A percentile compares a stretch with the other conserved stretches of the same genome.
Evolutionary conservation across 805 yeast genomes (phyloP).

Genomic region (Cyberlindnera saturnus): DNA sequence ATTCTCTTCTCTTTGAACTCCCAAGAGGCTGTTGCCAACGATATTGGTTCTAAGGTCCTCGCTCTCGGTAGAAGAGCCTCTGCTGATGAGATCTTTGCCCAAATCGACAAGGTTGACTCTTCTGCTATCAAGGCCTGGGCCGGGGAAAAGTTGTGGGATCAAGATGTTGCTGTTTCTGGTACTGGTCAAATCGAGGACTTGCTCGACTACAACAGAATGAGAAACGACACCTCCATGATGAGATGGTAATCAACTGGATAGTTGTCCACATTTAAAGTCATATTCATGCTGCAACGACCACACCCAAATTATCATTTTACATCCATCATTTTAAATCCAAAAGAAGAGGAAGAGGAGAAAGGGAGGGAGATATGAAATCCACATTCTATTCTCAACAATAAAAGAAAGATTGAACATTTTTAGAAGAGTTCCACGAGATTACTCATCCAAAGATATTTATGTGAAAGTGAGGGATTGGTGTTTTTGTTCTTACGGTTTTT

Average conservation of each 20-base stretch:
- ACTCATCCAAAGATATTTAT: slow-evolving; percentile 1
- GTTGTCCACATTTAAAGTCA: not conserved
- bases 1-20: slow-evolving; percentile 45
- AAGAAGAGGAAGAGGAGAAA: not conserved
- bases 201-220: slow-evolving; percentile 77
- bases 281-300: not conserved
- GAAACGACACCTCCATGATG: slow-evolving; percentile 87
- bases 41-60: slow-evolving; percentile 55
- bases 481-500: slow-evolving; percentile 2
- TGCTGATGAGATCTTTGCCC: slow-evolving; percentile 49
- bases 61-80: slow-evolving; percentile 59
- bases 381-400: no score
- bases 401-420: not conserved
- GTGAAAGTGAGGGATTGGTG: slow-evolving; percentile 5
- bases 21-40: slow-evolving; percentile 45
- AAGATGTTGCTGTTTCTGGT: slow-evolving; percentile 77
- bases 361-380: no score
- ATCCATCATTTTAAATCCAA: no score
- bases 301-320: no score
- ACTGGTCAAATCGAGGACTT: slow-evolving; percentile 83
- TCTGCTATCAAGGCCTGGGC: slow-evolving; percentile 70
- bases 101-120: slow-evolving; percentile 58
- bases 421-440: no score
- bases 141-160: slow-evolving; percentile 70
- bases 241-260: slow-evolving; percentile 47